These are phyloP conservation scores for Paecilomyces sp. DNA, from an alignment of 2,329 filamentous ascomycete species.

Conservation along the genomic window DNA sequence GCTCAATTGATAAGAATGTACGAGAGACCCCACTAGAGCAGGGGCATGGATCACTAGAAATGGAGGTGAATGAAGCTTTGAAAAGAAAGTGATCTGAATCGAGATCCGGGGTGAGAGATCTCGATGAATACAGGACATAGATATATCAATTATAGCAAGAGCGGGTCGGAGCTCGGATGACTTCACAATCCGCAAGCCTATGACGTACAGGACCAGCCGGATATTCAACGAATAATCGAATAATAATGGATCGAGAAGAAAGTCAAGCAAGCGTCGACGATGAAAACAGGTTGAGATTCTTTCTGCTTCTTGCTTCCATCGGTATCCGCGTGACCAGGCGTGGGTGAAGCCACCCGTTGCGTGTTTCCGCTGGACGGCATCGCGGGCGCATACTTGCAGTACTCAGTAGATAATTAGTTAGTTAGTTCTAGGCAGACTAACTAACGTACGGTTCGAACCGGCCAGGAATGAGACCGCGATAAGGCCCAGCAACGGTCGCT, in stretches of 20 bases:
- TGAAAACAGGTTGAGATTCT: not conserved
- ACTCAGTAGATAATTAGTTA: too few relatives aligned
- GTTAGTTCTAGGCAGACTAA: not conserved
- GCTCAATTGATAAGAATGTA: not conserved
- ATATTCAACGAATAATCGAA: not conserved
- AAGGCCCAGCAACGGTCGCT: not conserved
- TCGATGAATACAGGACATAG: not conserved
- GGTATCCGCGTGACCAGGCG: not conserved
- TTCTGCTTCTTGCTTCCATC: not conserved
- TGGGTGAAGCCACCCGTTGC: not conserved
- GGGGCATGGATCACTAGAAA: not conserved
- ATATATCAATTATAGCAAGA: not conserved
- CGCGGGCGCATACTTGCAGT: not conserved
- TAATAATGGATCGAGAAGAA: not conserved
- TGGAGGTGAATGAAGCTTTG: not conserved
- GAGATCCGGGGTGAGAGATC: not conserved
- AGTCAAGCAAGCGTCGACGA: not conserved
- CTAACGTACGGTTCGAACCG: not conserved
- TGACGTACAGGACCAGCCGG: not conserved
- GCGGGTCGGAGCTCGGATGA: not conserved
- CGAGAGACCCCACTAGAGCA: not conserved
- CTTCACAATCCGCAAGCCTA: not conserved
- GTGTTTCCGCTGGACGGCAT: not conserved
- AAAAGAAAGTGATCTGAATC: not conserved
- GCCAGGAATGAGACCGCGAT: not conserved